A percentile compares a stretch with the other conserved stretches of the same genome.
These are phyloP conservation scores for Pythium aristosporum DNA, from an alignment of 352 stramenopile genomes.

Conservation along the genomic window DNA sequence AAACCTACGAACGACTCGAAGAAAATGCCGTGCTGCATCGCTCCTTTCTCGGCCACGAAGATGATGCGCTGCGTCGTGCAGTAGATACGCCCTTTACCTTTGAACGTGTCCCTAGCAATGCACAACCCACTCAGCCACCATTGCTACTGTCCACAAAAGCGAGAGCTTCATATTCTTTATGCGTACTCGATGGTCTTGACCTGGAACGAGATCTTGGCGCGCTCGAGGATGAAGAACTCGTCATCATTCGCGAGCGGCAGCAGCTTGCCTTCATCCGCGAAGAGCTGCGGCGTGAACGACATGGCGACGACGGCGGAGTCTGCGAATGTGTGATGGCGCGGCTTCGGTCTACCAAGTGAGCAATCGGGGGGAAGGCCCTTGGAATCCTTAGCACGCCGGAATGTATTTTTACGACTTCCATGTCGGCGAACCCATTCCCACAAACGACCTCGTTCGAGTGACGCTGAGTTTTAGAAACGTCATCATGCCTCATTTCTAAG, in stretches of 20 bases:
- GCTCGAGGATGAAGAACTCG: conserved; percentile 84
- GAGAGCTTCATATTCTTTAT: too few relatives aligned
- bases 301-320: conserved; percentile 26
- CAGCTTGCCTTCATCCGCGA: conserved; percentile 69
- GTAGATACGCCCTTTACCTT: conserved; percentile 80
- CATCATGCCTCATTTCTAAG: not conserved
- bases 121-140: not conserved
- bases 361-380: not conserved
- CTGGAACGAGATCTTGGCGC: conserved; percentile 77
- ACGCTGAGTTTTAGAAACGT: conserved; percentile 6
- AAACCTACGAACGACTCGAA: conserved; percentile 72
- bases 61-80: conserved; percentile 86
- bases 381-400: not conserved
- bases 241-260: conserved; percentile 77
- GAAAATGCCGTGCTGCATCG: conserved; percentile 59
- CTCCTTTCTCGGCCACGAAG: conserved; percentile 74
- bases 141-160: not conserved
- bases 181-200: conserved; percentile 57
- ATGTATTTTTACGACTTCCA: conserved; percentile 15
- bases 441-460: not conserved
- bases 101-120: conserved; percentile 46
- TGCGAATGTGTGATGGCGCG: not conserved
- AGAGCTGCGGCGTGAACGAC: conserved; percentile 75
- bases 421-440: conserved; percentile 4
- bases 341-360: not conserved